Base-by-base conservation (phyloP, 2,329 filamentous ascomycete genomes). In the Eutypa lata region DNA sequence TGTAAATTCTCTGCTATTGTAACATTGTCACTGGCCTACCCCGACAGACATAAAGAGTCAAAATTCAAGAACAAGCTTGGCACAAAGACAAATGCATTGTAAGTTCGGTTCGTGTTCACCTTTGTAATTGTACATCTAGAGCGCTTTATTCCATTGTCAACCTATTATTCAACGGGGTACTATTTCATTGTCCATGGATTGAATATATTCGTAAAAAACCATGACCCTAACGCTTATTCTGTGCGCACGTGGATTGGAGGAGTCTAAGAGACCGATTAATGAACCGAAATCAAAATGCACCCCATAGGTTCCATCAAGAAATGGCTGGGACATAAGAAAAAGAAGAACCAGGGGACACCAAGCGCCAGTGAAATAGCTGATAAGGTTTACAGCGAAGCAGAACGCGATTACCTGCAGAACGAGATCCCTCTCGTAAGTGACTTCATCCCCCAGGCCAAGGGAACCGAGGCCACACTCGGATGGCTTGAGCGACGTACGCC, bases 401-500 rank as follows among this genome's bases (percentile, higher is more conserved):
- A 47, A 8, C 28, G 19, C 7, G 19, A 10, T 3, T 38, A 14
- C 33, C 11, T 26, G 38, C 22, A 26, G 19, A 24, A 50, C 18
- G 16, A 46, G 11, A 1, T 28, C 10, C 16, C 31, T 13, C 13
- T n/a, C n/a, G 44, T 44, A 13, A 51, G 47, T 4, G 8, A 43
- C 18, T 62, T 64, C 50, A 52, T 35, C 6, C 60, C 64, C 6
- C 52, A 47, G 46, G 57, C 42, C 6, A 52, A 53, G 14, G 62
- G 57, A 7, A 33, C 42, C 8, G 44, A 58, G 3, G 57, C 58
- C 35, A 64, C 60, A 13, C 48, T 61, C 3, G 49, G 48, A 0
- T 62, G 26, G 37, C 26, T 62, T 0, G 21, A 57, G 2, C 31
- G 52, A 31, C 52, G 58, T 22, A 52, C 51, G 35, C 47, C 48